Evolutionary conservation across 2,329 filamentous ascomycete species (phyloP), one percentile per base, ranked within the genome.

Genomic region (Epichloe typhina): DNA sequence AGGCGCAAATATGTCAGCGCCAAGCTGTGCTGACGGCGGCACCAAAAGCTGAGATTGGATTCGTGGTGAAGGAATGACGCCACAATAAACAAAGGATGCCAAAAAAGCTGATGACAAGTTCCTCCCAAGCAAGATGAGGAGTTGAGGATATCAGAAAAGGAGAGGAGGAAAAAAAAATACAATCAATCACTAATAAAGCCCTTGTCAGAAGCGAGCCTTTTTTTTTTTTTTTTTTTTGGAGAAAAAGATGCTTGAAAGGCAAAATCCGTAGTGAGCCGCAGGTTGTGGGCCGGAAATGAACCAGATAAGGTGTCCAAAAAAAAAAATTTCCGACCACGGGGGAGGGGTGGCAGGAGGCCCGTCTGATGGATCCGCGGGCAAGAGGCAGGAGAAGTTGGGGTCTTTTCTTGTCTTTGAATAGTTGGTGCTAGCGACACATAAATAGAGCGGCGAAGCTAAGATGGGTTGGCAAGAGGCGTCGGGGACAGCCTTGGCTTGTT

Each of bases 391-490:
- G 17, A 40, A 19, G 38, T 17, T 19, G 40, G n/a, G 39, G 19
- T 44, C 13, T 31, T 31, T 31, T 31, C 13, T 31, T 31, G 26
- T 31, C 26, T 31, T 31, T 31, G 41, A 33, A 44, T 11, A n/a
- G n/a, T 15, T 15, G 21, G 13, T 21, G 15, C 23, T 17, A 46
- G 44, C 33, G 44, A 37, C 44, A 15, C 33, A 46, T 43, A 41
- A 33, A 43, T 46, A 50, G 42, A 40, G 13, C 19, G 40, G 21
- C 39, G 33, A 21, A 21, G 35, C 35, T 49, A 37, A 31, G 23
- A 35, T 49, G n/a, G 21, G 19, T 41, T 46, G 42, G 43, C 19
- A 46, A 42, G 42, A 49, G 39, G 42, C 19, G 46, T 48, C 46
- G 17, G 35, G 39, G 35, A 47, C 39, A 36, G 17, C 37, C 46